Conservation (phyloP, 148 eudicot genomes). For the Simmondsia chinensis region DNA sequence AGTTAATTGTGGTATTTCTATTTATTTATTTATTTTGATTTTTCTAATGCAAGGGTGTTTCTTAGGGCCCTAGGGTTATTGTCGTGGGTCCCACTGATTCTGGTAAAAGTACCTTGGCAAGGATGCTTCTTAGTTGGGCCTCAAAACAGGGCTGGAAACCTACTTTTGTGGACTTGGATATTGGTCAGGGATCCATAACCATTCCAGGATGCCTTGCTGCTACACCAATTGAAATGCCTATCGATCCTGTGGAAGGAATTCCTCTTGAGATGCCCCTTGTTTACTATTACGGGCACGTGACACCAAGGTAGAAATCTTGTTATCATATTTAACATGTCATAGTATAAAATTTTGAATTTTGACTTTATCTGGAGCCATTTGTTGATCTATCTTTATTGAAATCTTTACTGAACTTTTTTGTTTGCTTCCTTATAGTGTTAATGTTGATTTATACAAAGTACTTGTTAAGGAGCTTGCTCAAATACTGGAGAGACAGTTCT, state of each 20-base stretch:
- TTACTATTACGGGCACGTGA: conserved; percentile 73
- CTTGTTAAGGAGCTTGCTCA: conserved; percentile 83
- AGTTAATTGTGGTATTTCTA: not conserved
- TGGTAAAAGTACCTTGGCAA: conserved; percentile 86
- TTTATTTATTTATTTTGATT: not conserved
- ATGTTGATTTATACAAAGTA: conserved; percentile 74
- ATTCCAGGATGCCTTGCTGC: conserved; percentile 91
- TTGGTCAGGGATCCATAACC: conserved; percentile 93
- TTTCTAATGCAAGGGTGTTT: conserved; percentile 6
- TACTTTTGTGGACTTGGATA: conserved; percentile 91
- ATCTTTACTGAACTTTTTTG: not conserved
- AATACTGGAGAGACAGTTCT: conserved; percentile 70
- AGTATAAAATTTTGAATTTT: not conserved
- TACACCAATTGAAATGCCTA: conserved; percentile 92
- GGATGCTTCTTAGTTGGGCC: conserved; percentile 99
- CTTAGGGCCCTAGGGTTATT: conserved; percentile 86
- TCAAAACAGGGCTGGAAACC: conserved; percentile 99
- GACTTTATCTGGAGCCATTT: not conserved
- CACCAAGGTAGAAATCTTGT: conserved; percentile 53
- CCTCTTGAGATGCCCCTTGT: conserved; percentile 97
- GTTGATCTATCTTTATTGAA: not conserved
- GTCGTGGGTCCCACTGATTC: conserved; percentile 98
- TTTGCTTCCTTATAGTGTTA: conserved; percentile 38
- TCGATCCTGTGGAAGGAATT: conserved; percentile 97
- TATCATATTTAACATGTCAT: too few species aligned